Percentiles rank a stretch among this genome's conserved stretches.
phyloP scores from a whole-genome alignment of 2,329 filamentous ascomycete species.

The Albifimbria verrucaria region DNA sequence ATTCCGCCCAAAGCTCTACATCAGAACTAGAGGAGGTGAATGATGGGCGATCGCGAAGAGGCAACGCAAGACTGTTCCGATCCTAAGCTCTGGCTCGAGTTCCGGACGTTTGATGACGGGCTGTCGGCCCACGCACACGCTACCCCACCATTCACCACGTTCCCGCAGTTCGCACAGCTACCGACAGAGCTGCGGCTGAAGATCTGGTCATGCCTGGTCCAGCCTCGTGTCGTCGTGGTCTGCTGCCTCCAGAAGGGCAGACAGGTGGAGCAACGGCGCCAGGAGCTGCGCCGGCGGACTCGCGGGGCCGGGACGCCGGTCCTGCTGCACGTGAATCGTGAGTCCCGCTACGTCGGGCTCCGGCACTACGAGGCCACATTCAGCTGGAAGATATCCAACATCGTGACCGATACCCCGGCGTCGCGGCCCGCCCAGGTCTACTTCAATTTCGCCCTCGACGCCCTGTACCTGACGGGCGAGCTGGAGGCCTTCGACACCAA shows the following conservation, averaged over 20 bases:
- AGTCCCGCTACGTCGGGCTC: constrained; percentile 39
- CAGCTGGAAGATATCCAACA: constrained; percentile 41
- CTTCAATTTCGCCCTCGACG: constrained; percentile 46
- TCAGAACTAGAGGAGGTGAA: too few species aligned
- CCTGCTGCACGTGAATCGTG: constrained; percentile 41
- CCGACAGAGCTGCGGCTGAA: constrained; percentile 46
- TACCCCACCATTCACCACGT: constrained; percentile 17
- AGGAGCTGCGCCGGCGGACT: constrained; percentile 22
- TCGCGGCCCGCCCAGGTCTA: constrained; percentile 36
- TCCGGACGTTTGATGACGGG: constrained; percentile 41
- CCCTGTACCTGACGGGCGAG: constrained; percentile 45
- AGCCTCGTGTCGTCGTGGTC: constrained; percentile 41
- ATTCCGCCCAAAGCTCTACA: too few species aligned
- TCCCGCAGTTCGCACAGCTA: constrained; percentile 35
- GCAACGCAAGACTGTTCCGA: constrained; percentile 20
- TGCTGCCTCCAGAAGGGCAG: constrained; percentile 36
- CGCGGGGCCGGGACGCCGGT: constrained; percentile 30
- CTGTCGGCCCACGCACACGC: constrained; percentile 16
- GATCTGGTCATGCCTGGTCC: constrained; percentile 43
- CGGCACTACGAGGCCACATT: constrained; percentile 44
- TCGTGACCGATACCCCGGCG: constrained; percentile 30
- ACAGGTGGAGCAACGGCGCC: constrained; percentile 21
- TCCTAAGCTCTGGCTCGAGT: constrained; percentile 42
- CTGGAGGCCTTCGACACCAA: constrained; percentile 44
- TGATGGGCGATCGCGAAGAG: too few species aligned